These are phyloP conservation scores for Davidsoniella australis DNA, from an alignment of 2,329 filamentous ascomycete species.

Conservation along the genomic window DNA sequence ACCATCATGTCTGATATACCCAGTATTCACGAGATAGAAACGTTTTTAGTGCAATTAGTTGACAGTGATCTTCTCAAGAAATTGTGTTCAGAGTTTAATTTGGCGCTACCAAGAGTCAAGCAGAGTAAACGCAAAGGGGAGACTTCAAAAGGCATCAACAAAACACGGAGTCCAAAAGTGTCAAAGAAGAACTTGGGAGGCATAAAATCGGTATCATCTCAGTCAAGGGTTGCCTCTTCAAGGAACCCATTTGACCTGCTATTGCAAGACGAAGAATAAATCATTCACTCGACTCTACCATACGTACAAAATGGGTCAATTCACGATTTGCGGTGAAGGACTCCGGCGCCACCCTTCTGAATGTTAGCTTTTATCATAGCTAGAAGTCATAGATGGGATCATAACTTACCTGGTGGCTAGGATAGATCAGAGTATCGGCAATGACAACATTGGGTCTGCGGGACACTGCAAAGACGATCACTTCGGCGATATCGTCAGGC, in stretches of 20 bases:
- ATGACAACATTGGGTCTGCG: slow-evolving; percentile 80
- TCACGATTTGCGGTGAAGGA: slow-evolving; percentile 18
- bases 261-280: neutral
- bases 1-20: neutral
- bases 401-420: slow-evolving; percentile 60
- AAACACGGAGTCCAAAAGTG: neutral
- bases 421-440: slow-evolving; percentile 74
- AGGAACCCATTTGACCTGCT: neutral
- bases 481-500: slow-evolving; percentile 78
- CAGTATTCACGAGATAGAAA: neutral
- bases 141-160: neutral
- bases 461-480: slow-evolving; percentile 71
- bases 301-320: neutral
- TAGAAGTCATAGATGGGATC: neutral
- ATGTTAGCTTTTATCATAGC: slow-evolving; percentile 2
- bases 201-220: neutral
- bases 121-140: neutral
- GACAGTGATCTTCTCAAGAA: neutral
- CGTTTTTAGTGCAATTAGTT: neutral
- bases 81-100: slow-evolving; percentile 3
- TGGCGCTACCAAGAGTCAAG: slow-evolving; percentile 1
- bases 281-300: neutral
- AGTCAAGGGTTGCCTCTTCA: neutral
- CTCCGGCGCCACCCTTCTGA: slow-evolving; percentile 19
- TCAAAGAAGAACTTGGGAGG: no score